Conservation (phyloP, 2,329 filamentous ascomycete species). For the Apiospora aurea region DNA sequence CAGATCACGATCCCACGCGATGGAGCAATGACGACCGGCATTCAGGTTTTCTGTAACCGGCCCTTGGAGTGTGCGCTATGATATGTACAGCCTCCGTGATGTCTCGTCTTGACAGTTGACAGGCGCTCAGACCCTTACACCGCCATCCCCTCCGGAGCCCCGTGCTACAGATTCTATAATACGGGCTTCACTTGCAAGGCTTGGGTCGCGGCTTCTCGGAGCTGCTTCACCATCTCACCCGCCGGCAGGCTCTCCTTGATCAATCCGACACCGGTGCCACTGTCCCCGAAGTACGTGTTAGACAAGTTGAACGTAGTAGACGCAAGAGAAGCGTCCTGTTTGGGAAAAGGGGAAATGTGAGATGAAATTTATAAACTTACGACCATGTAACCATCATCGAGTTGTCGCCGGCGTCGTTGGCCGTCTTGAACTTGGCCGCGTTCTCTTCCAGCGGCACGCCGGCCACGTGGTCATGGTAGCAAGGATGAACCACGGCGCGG, state of each 20-base stretch:
- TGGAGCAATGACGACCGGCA: neutral
- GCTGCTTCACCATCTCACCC: slow-evolving; percentile 50
- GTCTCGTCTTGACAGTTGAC: neutral
- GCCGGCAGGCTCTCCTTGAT: slow-evolving; percentile 50
- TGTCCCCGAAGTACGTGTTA: slow-evolving; percentile 23
- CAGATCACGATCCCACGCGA: neutral
- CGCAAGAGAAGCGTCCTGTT: neutral
- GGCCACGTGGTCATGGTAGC: slow-evolving; percentile 35
- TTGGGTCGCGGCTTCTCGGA: neutral
- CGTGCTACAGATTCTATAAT: neutral
- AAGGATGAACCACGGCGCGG: slow-evolving; percentile 39
- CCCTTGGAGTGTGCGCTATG: neutral
- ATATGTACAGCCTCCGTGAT: neutral
- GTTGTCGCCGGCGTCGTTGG: slow-evolving; percentile 36
- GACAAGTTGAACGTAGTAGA: neutral
- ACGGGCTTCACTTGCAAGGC: neutral
- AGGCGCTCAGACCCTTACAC: neutral
- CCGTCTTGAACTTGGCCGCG: slow-evolving; percentile 33
- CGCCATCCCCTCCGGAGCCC: neutral
- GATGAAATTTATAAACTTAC: neutral
- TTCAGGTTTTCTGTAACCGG: neutral
- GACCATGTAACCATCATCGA: slow-evolving; percentile 15
- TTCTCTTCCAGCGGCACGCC: slow-evolving; percentile 41
- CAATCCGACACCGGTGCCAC: slow-evolving; percentile 53
- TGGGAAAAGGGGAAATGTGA: neutral